Evolutionary conservation across 331 rosid species (phyloP).

Genomic region (Spiraea crenata): DNA sequence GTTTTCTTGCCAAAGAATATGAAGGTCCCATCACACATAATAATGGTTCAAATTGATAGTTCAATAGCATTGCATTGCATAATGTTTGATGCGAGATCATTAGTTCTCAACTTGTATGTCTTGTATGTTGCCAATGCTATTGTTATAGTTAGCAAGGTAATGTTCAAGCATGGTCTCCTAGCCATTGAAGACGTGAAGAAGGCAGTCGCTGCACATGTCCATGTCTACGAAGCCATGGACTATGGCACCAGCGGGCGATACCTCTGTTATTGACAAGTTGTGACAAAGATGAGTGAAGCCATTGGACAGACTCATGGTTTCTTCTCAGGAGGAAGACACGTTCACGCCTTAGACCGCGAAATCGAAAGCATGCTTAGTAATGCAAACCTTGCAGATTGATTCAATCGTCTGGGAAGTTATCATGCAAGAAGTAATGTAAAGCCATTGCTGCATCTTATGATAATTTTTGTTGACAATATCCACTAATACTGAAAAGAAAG

Average conservation of each 20-base stretch:
- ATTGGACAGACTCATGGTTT: slow-evolving; percentile 6
- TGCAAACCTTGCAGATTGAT: slow-evolving; percentile 18
- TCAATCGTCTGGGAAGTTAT: slow-evolving; percentile 4
- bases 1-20: background rate
- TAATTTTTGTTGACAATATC: background rate
- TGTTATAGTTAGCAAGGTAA: slow-evolving; percentile 6
- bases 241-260: slow-evolving; percentile 16
- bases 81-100: background rate
- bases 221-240: slow-evolving; percentile 14
- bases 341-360: background rate
- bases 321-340: slow-evolving; percentile 3
- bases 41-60: background rate
- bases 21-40: background rate
- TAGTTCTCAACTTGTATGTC: too few species aligned
- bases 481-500: background rate
- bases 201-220: slow-evolving; percentile 12
- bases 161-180: slow-evolving; percentile 2
- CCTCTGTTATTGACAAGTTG: slow-evolving; percentile 15
- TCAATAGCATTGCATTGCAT: background rate
- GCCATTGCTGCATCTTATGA: background rate
- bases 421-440: slow-evolving; percentile 11
- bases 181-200: slow-evolving; percentile 11
- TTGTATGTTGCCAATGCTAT: too few species aligned
- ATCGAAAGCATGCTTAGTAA: slow-evolving; percentile 2
- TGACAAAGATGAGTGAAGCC: slow-evolving; percentile 8